These are phyloP conservation scores for Gracilaria domingensis DNA, from an alignment of 23 red algal genomes.

Conservation along the genomic window DNA sequence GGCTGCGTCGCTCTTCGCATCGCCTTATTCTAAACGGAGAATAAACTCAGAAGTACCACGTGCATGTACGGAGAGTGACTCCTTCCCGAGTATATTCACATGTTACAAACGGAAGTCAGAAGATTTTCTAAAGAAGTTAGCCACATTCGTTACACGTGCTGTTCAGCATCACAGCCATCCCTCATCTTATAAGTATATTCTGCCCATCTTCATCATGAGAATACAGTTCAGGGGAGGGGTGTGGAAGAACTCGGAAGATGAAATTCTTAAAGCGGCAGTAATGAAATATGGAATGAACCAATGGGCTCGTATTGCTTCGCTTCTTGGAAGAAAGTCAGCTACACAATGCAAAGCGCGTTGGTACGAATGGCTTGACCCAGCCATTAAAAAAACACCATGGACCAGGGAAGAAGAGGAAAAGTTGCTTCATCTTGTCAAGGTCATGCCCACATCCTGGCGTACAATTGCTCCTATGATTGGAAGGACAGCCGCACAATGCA, in stretches of 20 bases:
- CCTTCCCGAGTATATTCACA: not conserved
- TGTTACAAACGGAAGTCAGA: too few relatives aligned
- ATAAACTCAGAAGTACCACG: not conserved
- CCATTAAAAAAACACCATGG: slow-evolving; percentile 88
- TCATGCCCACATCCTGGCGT: slow-evolving; percentile 89
- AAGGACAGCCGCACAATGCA: slow-evolving; percentile 89
- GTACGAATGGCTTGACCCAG: slow-evolving; percentile 90
- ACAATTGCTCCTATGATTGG: slow-evolving; percentile 91
- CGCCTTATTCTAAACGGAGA: not conserved
- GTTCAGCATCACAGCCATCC: not conserved
- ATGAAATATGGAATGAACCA: slow-evolving; percentile 95
- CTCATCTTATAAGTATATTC: not conserved
- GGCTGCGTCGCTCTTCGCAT: too few relatives aligned
- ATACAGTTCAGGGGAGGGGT: slow-evolving; percentile 75
- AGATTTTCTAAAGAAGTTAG: not conserved
- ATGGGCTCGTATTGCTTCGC: slow-evolving; percentile 91
- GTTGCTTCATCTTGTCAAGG: slow-evolving; percentile 86
- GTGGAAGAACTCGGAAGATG: slow-evolving; percentile 95
- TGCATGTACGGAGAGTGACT: not conserved
- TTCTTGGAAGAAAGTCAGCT: slow-evolving; percentile 84
- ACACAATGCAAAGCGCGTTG: slow-evolving; percentile 91
- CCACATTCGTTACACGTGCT: not conserved
- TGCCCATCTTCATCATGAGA: slow-evolving; percentile 43
- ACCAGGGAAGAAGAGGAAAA: slow-evolving; percentile 87
- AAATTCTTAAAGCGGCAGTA: slow-evolving; percentile 93